Conservation (phyloP, 1,284 basidiomycete genomes). For the Lignosus rhinocerotis region DNA sequence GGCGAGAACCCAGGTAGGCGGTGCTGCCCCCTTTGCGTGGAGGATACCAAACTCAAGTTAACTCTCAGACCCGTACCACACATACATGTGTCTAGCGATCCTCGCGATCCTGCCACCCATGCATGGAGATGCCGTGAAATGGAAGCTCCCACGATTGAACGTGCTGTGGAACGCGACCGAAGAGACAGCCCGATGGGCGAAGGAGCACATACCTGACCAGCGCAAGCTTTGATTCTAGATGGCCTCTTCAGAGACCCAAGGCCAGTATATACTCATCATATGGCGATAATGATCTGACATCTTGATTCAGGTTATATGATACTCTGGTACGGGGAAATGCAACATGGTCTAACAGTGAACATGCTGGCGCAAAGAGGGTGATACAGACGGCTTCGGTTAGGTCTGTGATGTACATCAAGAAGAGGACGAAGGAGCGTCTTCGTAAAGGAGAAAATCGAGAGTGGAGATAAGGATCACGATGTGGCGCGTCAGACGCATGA, state of each 20-base stretch:
- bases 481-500: no score
- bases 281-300: not conserved
- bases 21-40: no score
- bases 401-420: not conserved
- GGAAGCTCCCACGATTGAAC: conserved; percentile 62
- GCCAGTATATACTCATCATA: not conserved
- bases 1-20: conserved; percentile 72
- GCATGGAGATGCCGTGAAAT: conserved; percentile 41
- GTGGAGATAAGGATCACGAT: no score
- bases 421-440: no score
- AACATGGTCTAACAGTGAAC: not conserved
- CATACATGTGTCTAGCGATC: conserved; percentile 85
- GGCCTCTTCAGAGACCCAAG: not conserved
- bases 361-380: not conserved
- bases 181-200: conserved; percentile 67
- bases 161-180: conserved; percentile 69
- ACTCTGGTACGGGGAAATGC: not conserved
- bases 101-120: conserved; percentile 63
- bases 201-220: conserved; percentile 44
- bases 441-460: no score
- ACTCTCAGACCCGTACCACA: conserved; percentile 81
- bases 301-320: not conserved
- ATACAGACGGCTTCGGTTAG: not conserved
- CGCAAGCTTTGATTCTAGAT: not conserved
- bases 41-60: not conserved